Percentiles rank a stretch among this genome's conserved stretches.
phyloP scores from a whole-genome alignment of 2,329 filamentous ascomycete genomes.

The Eutypella sp. region DNA sequence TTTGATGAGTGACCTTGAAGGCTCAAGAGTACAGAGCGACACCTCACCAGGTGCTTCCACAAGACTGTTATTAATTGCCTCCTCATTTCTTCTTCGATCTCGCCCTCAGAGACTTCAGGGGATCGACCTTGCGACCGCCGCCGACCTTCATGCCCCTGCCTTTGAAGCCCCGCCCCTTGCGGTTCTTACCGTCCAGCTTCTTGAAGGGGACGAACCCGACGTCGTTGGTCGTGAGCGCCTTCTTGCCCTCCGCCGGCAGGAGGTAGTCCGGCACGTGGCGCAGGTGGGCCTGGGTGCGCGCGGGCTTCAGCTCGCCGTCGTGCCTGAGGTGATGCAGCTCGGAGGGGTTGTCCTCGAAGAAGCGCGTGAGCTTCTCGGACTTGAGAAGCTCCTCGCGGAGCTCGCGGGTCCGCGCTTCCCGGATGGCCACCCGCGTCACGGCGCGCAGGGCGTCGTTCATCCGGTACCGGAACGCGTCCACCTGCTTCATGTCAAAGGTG shows the following conservation, averaged over 20 bases:
- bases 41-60: no score
- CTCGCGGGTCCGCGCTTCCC: conserved; percentile 84
- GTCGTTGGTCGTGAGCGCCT: conserved; percentile 58
- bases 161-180: conserved; percentile 37
- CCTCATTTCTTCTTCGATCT: conserved; percentile 38
- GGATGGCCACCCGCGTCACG: conserved; percentile 83
- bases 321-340: conserved; percentile 85
- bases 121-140: conserved; percentile 67
- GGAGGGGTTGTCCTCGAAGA: conserved; percentile 95
- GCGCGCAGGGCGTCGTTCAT: conserved; percentile 88
- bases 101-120: conserved; percentile 82
- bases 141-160: conserved; percentile 46
- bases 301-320: conserved; percentile 80
- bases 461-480: conserved; percentile 91
- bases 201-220: conserved; percentile 72
- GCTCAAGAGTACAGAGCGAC: no score
- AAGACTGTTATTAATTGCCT: no score
- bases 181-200: conserved; percentile 48
- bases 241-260: conserved; percentile 70
- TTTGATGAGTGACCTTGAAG: no score
- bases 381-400: conserved; percentile 85
- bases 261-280: conserved; percentile 94
- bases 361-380: conserved; percentile 86
- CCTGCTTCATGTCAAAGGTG: conserved; percentile 88
- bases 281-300: conserved; percentile 80